Conservation (phyloP, 306 rosid species). For the Cucumis cinereus region DNA sequence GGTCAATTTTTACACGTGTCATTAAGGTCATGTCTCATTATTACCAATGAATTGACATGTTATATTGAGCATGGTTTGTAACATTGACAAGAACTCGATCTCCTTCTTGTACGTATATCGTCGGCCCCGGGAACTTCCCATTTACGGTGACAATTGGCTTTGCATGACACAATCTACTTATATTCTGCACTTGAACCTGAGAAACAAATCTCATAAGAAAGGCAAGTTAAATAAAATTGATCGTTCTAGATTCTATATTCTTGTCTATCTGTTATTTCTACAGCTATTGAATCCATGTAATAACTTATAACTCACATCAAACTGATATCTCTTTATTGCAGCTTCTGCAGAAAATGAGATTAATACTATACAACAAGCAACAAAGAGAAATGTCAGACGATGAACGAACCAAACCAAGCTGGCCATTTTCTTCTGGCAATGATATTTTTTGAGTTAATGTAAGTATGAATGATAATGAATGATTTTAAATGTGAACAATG, state of each 20-base stretch:
- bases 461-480: background rate
- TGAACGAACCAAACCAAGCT: background rate
- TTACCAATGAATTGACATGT: conserved; percentile 76
- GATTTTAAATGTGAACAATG: background rate
- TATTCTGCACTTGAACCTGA: conserved; percentile 73
- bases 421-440: conserved; percentile 19
- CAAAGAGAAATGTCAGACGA: conserved; percentile 17
- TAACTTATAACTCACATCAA: conserved; percentile 44
- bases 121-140: conserved; percentile 74
- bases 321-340: conserved; percentile 59
- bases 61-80: conserved; percentile 66
- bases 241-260: background rate
- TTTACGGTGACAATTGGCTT: conserved; percentile 74
- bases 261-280: no score
- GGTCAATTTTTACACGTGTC: background rate
- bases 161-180: conserved; percentile 78
- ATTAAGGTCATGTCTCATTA: background rate
- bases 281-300: background rate
- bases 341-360: conserved; percentile 50
- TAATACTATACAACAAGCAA: conserved; percentile 28
- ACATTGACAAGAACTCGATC: conserved; percentile 61
- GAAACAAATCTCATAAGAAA: background rate
- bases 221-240: background rate
- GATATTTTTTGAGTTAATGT: background rate
- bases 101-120: conserved; percentile 61